phyloP scores from a whole-genome alignment of 1,284 basidiomycete genomes.

The Tilletiopsis washingtonensis region DNA sequence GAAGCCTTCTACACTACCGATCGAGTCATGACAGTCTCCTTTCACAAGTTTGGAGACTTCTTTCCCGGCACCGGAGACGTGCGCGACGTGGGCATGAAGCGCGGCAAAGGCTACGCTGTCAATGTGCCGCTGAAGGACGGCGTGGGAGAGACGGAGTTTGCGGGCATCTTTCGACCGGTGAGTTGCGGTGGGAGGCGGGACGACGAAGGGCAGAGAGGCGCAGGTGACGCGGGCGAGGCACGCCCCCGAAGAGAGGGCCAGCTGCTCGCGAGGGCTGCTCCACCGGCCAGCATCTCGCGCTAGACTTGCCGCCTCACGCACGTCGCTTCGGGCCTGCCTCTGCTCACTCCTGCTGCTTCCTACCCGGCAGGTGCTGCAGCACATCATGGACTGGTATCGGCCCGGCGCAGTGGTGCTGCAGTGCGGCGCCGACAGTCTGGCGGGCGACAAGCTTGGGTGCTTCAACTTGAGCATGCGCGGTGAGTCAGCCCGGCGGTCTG shows the following conservation, averaged over 20 bases:
- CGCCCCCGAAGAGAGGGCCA: too few relatives aligned
- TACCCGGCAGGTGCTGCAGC: constrained; percentile 61
- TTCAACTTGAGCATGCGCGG: constrained; percentile 94
- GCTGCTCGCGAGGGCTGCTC: too few relatives aligned
- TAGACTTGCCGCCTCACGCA: too few relatives aligned
- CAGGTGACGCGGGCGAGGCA: too few relatives aligned
- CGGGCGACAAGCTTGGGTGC: constrained; percentile 90
- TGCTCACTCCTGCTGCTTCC: too few relatives aligned
- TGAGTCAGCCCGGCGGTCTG: too few relatives aligned
- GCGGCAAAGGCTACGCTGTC: constrained; percentile 80
- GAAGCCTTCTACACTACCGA: constrained; percentile 98
- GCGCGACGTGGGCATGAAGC: constrained; percentile 72
- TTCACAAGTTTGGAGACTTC: constrained; percentile 90
- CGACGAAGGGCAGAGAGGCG: too few relatives aligned
- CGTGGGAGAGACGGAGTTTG: constrained; percentile 68
- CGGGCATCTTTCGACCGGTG: constrained; percentile 55
- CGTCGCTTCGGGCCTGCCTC: too few relatives aligned
- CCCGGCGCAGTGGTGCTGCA: constrained; percentile 87
- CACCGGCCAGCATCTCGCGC: too few relatives aligned
- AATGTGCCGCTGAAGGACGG: constrained; percentile 93
- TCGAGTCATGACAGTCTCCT: constrained; percentile 89
- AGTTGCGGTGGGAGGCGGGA: too few relatives aligned
- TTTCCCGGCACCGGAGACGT: constrained; percentile 74
- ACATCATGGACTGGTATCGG: constrained; percentile 80
- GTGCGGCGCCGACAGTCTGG: constrained; percentile 89